These are phyloP conservation scores for Halophytophthora batemanensis DNA, from an alignment of 352 stramenopile species.

Conservation along the genomic window DNA sequence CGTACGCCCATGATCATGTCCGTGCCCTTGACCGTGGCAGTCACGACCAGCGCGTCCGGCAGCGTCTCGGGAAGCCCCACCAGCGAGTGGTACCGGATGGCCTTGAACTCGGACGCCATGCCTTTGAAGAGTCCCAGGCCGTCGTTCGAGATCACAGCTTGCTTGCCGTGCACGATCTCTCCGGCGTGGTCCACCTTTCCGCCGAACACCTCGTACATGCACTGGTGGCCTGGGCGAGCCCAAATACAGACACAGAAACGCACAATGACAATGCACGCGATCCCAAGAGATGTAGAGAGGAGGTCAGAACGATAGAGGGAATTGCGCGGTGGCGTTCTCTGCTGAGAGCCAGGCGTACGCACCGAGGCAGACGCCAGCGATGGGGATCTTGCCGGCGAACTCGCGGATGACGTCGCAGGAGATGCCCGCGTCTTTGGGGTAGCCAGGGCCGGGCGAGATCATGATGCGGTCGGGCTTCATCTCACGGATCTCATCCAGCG, in stretches of 20 bases:
- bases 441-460: conserved; percentile 84
- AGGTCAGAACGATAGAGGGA: no score
- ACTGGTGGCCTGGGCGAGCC: conserved; percentile 52
- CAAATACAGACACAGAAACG: neutral
- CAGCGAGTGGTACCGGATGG: conserved; percentile 88
- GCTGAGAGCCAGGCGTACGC: neutral
- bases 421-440: conserved; percentile 78
- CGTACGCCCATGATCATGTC: conserved; percentile 89
- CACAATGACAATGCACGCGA: neutral
- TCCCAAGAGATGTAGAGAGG: no score
- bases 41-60: conserved; percentile 74
- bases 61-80: conserved; percentile 81
- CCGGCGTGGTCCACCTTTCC: conserved; percentile 81
- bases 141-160: conserved; percentile 80
- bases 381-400: conserved; percentile 80
- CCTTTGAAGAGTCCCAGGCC: conserved; percentile 84
- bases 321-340: no score
- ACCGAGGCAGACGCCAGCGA: conserved; percentile 80
- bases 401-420: conserved; percentile 81
- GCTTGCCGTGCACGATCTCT: conserved; percentile 88
- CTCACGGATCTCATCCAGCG: conserved; percentile 67
- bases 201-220: conserved; percentile 88
- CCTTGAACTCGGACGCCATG: conserved; percentile 74
- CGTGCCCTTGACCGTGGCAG: conserved; percentile 74
- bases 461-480: conserved; percentile 84